A percentile compares a stretch with the other conserved stretches of the same genome.
Evolutionary conservation across 768 basidiomycete species (phyloP).

Genomic region (Termitomyces sp.): DNA sequence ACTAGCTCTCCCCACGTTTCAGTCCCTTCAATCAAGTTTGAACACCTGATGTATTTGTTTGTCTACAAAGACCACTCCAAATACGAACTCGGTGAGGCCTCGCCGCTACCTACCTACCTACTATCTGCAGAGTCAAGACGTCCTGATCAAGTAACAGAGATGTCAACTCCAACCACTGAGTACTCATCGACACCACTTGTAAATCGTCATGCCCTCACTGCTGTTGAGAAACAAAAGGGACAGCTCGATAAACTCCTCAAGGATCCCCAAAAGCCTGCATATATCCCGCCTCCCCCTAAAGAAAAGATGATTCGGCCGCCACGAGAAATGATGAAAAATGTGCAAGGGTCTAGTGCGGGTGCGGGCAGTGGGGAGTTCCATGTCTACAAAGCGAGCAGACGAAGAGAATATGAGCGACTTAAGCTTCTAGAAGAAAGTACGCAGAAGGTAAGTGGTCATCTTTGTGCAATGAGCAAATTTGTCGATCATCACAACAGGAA

Average conservation of each 20-base stretch:
- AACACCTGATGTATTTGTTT: too few relatives aligned
- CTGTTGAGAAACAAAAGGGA: slow-evolving; percentile 48
- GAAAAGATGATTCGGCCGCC: slow-evolving; percentile 79
- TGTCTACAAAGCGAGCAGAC: slow-evolving; percentile 92
- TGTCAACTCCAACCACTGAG: slow-evolving; percentile 9
- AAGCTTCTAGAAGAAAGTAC: slow-evolving; percentile 85
- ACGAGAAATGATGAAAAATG: slow-evolving; percentile 98
- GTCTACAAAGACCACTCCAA: too few relatives aligned
- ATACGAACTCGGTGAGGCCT: too few relatives aligned
- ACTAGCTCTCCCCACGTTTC: too few relatives aligned
- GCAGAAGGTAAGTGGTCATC: slow-evolving; percentile 55
- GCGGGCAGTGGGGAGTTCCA: slow-evolving; percentile 98
- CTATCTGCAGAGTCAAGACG: too few relatives aligned
- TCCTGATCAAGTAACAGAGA: background rate
- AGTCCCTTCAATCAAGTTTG: too few relatives aligned
- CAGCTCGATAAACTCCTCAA: slow-evolving; percentile 89
- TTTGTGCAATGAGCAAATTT: background rate
- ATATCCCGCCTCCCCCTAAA: slow-evolving; percentile 76
- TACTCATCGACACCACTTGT: slow-evolving; percentile 25
- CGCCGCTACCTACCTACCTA: too few relatives aligned
- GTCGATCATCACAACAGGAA: slow-evolving; percentile 47
- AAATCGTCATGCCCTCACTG: slow-evolving; percentile 48
- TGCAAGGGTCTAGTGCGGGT: slow-evolving; percentile 95
- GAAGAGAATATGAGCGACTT: slow-evolving; percentile 93
- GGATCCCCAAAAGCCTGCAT: slow-evolving; percentile 81